Base-by-base conservation (phyloP, 148 eudicot genomes). In the Suaeda aralocaspica region DNA sequence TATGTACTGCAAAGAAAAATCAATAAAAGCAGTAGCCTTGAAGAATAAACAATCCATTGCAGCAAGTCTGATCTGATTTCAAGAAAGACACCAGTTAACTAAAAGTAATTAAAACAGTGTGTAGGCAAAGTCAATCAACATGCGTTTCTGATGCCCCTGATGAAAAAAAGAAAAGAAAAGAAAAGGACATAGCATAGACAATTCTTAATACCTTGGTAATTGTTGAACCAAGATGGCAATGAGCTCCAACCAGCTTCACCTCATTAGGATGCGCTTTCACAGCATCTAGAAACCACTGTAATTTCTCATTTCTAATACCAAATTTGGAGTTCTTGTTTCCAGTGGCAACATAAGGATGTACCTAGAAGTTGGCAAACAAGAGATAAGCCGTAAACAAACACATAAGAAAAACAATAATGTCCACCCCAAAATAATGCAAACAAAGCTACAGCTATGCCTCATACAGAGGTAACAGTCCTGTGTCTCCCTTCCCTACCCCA, bases 151-250 rank as follows among this genome's bases (percentile, higher is more conserved):
- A n/a, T n/a, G n/a, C n/a, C n/a, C n/a, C n/a, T n/a, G n/a, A n/a
- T n/a, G n/a, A n/a, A n/a, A n/a, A n/a, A n/a, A n/a, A 16, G 10
- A 46, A 19, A 14, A 46, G 13, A 30, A 34, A 3, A 22, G 22
- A 25, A 34, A 8, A 15, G 29, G 16, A 22, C 11, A 4, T 18
- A 21, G 10, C 44, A 29, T 13, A 31, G 31, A 49, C 44, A 8
- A 48, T 31, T 21, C 56, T 58, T 18, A 39, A 62, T 61, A 94
- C 97, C 91, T 94, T 87, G 70, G 97, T 88, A 53, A 94, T 94
- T 69, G 98, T 94, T 26, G 98, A 91, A 22, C 98, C 96, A 66
- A 89, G 91, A 83, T 91, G 98, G 74, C 98, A 91, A 77, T 94
- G 98, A 59, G 88, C 88, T 44, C 97, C 98, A 63, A 94, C 96